These are phyloP conservation scores for Botrytis tulipae DNA, from an alignment of 2,329 filamentous ascomycete genomes.

Conservation along the genomic window DNA sequence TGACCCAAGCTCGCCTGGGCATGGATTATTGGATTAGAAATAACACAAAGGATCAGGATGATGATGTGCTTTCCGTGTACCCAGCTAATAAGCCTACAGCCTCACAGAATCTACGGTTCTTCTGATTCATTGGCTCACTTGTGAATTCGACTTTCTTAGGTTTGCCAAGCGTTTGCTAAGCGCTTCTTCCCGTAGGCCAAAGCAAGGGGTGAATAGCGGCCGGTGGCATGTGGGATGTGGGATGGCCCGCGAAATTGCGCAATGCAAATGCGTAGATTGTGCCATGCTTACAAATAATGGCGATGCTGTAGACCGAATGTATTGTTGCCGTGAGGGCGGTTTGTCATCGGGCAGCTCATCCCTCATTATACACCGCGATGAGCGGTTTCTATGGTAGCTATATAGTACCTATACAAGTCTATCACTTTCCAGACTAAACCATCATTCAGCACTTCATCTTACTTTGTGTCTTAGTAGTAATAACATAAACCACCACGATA, in stretches of 20 bases:
- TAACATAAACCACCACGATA: neutral
- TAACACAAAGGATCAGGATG: neutral
- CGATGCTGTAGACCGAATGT: neutral
- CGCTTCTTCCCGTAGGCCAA: neutral
- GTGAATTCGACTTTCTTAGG: neutral
- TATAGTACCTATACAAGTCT: neutral
- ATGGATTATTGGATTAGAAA: neutral
- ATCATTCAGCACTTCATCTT: neutral
- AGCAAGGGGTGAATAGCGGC: neutral
- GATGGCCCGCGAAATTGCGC: neutral
- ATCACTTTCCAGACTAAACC: neutral
- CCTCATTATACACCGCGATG: neutral
- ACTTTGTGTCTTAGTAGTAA: neutral
- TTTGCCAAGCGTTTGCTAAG: neutral
- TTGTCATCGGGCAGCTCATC: neutral
- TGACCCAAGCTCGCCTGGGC: too few relatives aligned
- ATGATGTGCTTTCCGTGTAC: neutral
- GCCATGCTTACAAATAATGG: neutral
- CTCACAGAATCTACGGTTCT: neutral
- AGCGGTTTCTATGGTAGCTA: neutral
- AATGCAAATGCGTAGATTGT: neutral
- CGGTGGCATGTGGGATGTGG: slow-evolving; percentile 15
- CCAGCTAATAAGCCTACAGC: neutral
- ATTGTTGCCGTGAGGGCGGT: neutral
- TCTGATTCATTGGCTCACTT: neutral